Evolutionary conservation across 2,329 filamentous ascomycete species (phyloP).

Genomic region (Nemania abortiva): DNA sequence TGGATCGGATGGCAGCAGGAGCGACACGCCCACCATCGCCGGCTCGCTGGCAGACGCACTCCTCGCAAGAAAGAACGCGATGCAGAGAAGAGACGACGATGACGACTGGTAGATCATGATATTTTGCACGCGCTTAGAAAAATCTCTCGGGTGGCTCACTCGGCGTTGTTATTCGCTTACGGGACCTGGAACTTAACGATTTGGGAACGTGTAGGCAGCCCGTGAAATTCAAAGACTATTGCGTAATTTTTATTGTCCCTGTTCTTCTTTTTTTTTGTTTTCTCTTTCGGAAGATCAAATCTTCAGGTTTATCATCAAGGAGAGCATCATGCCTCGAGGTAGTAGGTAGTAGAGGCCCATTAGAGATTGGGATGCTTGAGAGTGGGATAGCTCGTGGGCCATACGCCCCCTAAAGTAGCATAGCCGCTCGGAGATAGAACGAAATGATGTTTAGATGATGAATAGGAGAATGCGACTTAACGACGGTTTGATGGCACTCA

Average conservation of each 20-base stretch:
- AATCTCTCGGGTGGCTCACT: constrained; percentile 14
- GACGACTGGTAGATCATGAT: constrained; percentile 72
- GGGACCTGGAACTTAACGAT: constrained; percentile 9
- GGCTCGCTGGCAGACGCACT: constrained; percentile 84
- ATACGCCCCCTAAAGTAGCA: neutral
- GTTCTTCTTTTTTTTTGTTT: neutral
- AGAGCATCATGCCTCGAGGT: neutral
- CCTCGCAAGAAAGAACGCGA: constrained; percentile 79
- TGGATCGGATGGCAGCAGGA: constrained; percentile 72
- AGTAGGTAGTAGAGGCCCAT: neutral
- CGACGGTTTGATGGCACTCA: neutral
- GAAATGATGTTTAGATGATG: constrained; percentile 20
- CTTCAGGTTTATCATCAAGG: neutral
- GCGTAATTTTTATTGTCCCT: neutral
- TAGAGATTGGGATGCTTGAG: neutral
- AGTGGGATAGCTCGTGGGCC: neutral
- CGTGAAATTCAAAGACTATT: constrained; percentile 21
- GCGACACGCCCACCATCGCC: constrained; percentile 77
- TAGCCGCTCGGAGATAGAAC: constrained; percentile 11
- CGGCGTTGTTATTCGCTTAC: constrained; percentile 15
- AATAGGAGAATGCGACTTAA: constrained; percentile 19
- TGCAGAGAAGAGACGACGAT: constrained; percentile 76
- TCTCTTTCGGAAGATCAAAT: constrained; percentile 6
- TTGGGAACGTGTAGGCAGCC: constrained; percentile 26
- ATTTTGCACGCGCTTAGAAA: constrained; percentile 30